Percentiles rank a stretch among this genome's conserved stretches.
Evolutionary conservation across 2,329 filamentous ascomycete genomes (phyloP).

Genomic region (Aspergillus aculeatus): DNA sequence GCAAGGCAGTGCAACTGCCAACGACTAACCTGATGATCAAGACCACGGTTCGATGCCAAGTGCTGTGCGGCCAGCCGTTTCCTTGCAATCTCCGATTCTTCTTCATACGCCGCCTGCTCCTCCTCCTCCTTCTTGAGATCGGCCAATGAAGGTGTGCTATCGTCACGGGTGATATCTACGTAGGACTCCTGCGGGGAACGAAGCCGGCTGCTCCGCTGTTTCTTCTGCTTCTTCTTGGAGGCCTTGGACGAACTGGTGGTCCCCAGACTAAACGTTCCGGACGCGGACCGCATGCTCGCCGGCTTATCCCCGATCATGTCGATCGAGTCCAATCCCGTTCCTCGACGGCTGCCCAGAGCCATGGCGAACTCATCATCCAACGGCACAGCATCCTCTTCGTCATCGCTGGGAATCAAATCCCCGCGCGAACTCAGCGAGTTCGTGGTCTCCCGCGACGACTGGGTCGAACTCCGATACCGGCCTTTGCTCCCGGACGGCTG

Average conservation of each 20-base stretch:
- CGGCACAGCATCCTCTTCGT: slow-evolving; percentile 90
- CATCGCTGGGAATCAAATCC: slow-evolving; percentile 88
- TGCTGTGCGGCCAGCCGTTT: slow-evolving; percentile 56
- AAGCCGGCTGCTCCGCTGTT: slow-evolving; percentile 29
- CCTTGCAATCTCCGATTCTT: slow-evolving; percentile 56
- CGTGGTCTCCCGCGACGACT: slow-evolving; percentile 74
- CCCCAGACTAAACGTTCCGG: slow-evolving; percentile 49
- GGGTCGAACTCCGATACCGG: slow-evolving; percentile 71
- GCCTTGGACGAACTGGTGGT: slow-evolving; percentile 43
- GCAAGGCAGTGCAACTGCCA: neutral
- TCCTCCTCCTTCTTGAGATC: slow-evolving; percentile 63
- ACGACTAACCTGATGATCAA: slow-evolving; percentile 39
- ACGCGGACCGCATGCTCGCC: slow-evolving; percentile 39
- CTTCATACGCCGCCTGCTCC: slow-evolving; percentile 51
- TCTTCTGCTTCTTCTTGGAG: slow-evolving; percentile 38
- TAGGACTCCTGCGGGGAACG: slow-evolving; percentile 27
- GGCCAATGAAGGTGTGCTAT: slow-evolving; percentile 49
- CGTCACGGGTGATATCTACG: slow-evolving; percentile 29
- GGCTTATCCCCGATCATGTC: slow-evolving; percentile 69
- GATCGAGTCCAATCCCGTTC: slow-evolving; percentile 59
- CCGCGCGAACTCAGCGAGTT: slow-evolving; percentile 85
- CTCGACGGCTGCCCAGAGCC: slow-evolving; percentile 66
- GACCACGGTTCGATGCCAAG: slow-evolving; percentile 55
- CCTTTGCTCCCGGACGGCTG: slow-evolving; percentile 17
- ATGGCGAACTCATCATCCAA: slow-evolving; percentile 91